Evolutionary conservation across 2,329 filamentous ascomycete species (phyloP).

Genomic region (Aspergillus flavus): DNA sequence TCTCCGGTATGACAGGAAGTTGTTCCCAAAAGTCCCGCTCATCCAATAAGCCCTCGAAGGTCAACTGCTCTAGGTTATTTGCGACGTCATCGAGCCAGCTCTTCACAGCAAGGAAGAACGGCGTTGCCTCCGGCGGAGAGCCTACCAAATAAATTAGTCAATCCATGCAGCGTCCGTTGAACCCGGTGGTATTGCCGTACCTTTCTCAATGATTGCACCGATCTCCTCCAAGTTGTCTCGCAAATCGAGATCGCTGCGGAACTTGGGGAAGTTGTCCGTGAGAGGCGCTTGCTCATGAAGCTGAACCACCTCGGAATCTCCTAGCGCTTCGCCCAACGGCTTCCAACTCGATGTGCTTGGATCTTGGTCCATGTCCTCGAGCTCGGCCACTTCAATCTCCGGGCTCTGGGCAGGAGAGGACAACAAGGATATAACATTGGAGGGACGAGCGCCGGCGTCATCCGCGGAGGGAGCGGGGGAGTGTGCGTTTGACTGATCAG

Average conservation of each 20-base stretch:
- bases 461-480: constrained; percentile 17
- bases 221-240: constrained; percentile 40
- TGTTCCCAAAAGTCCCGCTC: constrained; percentile 51
- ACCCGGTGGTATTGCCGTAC: constrained; percentile 26
- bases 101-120: constrained; percentile 40
- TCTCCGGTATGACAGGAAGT: constrained; percentile 44
- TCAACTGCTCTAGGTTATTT: constrained; percentile 36
- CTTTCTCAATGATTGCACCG: constrained; percentile 38
- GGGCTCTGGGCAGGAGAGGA: constrained; percentile 49
- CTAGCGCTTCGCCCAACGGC: constrained; percentile 37
- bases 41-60: constrained; percentile 38
- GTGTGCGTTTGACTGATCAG: constrained; percentile 19
- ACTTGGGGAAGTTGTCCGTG: constrained; percentile 41
- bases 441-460: constrained; percentile 24
- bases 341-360: constrained; percentile 49
- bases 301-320: constrained; percentile 39
- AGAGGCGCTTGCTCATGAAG: constrained; percentile 36
- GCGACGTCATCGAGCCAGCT: constrained; percentile 47
- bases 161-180: neutral
- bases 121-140: constrained; percentile 29
- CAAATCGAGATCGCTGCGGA: constrained; percentile 28
- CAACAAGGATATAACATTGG: constrained; percentile 42
- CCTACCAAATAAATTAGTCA: constrained; percentile 25
- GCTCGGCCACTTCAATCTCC: constrained; percentile 53
- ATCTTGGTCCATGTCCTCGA: constrained; percentile 54